Percentiles rank a stretch among this genome's conserved stretches.
phyloP scores from a whole-genome alignment of 305 asterid species.

The Fraxinus baroniana region DNA sequence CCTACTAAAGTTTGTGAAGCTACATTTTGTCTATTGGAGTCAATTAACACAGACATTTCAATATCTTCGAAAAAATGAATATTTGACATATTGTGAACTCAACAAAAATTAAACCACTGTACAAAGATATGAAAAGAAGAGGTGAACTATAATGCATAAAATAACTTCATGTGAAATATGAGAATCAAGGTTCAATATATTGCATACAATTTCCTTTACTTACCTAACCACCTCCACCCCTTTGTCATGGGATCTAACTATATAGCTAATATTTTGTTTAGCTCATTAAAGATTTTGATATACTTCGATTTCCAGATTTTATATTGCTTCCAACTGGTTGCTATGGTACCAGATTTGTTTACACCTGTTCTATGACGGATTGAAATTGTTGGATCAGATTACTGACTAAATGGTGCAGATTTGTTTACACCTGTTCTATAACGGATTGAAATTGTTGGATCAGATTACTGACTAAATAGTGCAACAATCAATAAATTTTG shows the following conservation, averaged over 20 bases:
- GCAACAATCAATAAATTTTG: background rate
- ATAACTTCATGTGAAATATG: background rate
- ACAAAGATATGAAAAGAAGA: background rate
- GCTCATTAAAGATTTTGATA: background rate
- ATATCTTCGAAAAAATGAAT: background rate
- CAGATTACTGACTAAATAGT: background rate
- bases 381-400: background rate
- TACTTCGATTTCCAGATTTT: background rate
- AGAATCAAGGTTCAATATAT: background rate
- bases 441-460: background rate
- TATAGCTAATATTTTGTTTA: background rate
- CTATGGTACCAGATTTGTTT: background rate
- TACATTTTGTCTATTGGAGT: background rate
- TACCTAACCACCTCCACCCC: background rate
- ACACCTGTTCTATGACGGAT: background rate
- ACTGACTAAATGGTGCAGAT: background rate
- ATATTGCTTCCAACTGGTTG: background rate
- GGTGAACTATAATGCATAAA: background rate
- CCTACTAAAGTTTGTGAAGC: background rate
- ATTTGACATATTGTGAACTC: background rate
- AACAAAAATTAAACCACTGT: background rate
- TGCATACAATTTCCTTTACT: background rate
- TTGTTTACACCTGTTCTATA: too few species aligned
- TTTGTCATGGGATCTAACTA: background rate
- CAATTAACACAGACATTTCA: background rate